These are phyloP conservation scores for Termitomyces sp. DNA, from an alignment of 768 basidiomycete genomes.

Conservation along the genomic window DNA sequence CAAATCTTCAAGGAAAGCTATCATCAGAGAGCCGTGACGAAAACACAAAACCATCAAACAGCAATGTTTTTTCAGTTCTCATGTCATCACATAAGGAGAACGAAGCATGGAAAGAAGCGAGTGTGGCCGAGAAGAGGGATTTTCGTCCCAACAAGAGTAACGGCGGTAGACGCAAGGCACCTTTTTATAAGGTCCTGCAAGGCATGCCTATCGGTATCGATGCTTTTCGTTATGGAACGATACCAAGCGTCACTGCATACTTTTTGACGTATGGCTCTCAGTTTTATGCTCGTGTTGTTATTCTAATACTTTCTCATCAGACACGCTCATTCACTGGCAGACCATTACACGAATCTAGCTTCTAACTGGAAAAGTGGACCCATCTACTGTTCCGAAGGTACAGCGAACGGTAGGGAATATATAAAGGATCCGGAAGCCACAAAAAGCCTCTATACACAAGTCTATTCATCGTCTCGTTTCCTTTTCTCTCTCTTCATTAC, in stretches of 20 bases:
- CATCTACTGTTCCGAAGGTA: slow-evolving; percentile 94
- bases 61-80: slow-evolving; percentile 69
- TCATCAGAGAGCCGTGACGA: slow-evolving; percentile 17
- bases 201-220: slow-evolving; percentile 99
- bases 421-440: too few species aligned
- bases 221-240: slow-evolving; percentile 91
- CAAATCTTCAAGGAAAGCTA: slow-evolving; percentile 12
- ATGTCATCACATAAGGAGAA: slow-evolving; percentile 87
- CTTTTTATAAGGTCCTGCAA: slow-evolving; percentile 93
- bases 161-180: slow-evolving; percentile 67
- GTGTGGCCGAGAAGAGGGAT: slow-evolving; percentile 44
- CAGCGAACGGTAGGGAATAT: too few species aligned
- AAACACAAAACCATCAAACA: slow-evolving; percentile 14
- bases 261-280: slow-evolving; percentile 68
- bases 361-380: slow-evolving; percentile 87
- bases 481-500: too few species aligned
- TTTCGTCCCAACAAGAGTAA: slow-evolving; percentile 44
- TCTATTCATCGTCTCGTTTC: too few species aligned
- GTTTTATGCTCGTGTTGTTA: background rate
- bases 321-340: slow-evolving; percentile 96
- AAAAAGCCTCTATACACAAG: too few species aligned
- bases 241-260: slow-evolving; percentile 87
- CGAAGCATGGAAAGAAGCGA: slow-evolving; percentile 82
- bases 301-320: slow-evolving; percentile 35
- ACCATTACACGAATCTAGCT: slow-evolving; percentile 92